phyloP scores from a whole-genome alignment of 805 yeast species.

The Pichia cephalocereana region DNA sequence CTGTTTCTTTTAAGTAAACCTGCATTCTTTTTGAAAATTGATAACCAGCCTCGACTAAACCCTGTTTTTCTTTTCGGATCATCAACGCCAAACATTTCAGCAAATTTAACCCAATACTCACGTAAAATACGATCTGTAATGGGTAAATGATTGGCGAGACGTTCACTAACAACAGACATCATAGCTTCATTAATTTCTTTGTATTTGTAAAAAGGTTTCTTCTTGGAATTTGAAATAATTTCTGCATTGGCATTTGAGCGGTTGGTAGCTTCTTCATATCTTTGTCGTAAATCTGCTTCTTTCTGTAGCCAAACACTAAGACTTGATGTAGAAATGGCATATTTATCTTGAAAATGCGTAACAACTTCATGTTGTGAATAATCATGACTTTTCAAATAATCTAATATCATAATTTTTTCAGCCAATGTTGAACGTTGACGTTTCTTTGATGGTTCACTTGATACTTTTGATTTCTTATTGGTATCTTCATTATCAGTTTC shows the following conservation, averaged over 20 bases:
- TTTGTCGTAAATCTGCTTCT: conserved; percentile 39
- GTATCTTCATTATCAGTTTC: not conserved
- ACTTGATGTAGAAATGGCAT: conserved; percentile 50
- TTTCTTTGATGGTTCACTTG: not conserved
- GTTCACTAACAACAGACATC: conserved; percentile 42
- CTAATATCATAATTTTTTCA: conserved; percentile 47
- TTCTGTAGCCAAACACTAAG: conserved; percentile 54
- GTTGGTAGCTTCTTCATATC: conserved; percentile 30
- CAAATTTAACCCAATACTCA: conserved; percentile 48
- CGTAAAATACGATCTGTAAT: conserved; percentile 47
- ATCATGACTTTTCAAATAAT: conserved; percentile 37
- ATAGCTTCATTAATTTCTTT: conserved; percentile 50
- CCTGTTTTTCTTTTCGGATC: conserved; percentile 48
- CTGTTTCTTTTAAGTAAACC: not conserved
- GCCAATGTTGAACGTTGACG: conserved; percentile 41
- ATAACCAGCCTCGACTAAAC: conserved; percentile 56
- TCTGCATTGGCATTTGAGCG: conserved; percentile 15
- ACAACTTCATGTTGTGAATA: conserved; percentile 53
- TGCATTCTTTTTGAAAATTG: conserved; percentile 41
- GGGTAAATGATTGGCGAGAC: conserved; percentile 34
- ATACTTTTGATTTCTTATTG: too few species aligned
- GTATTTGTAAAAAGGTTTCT: conserved; percentile 45
- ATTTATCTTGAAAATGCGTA: conserved; percentile 38
- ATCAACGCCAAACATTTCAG: conserved; percentile 46
- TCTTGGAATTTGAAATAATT: conserved; percentile 25